A percentile compares a stretch with the other conserved stretches of the same genome.
phyloP scores from a whole-genome alignment of 176 grass and related monocot genomes.

The Guadua angustifolia region DNA sequence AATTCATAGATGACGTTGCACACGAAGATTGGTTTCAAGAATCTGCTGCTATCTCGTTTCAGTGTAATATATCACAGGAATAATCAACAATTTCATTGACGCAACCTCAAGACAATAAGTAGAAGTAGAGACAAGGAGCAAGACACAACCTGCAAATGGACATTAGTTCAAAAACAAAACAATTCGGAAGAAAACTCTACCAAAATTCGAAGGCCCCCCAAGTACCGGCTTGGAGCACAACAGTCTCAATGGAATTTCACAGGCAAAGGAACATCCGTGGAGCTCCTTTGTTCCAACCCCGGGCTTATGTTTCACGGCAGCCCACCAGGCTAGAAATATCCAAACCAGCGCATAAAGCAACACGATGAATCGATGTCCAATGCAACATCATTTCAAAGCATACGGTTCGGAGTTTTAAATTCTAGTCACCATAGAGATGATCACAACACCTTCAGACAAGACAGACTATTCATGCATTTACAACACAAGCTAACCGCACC shows the following conservation, averaged over 20 bases:
- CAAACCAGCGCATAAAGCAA: not conserved
- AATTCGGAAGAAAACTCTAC: not conserved
- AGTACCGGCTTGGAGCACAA: not conserved
- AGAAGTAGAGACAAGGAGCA: not conserved
- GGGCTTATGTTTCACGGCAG: not conserved
- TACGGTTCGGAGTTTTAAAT: conserved; percentile 18
- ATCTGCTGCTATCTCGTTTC: not conserved
- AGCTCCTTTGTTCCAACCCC: not conserved
- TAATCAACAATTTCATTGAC: conserved; percentile 15
- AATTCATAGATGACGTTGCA: not conserved
- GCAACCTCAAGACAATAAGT: too few relatives aligned
- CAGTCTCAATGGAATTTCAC: not conserved
- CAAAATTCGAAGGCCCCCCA: not conserved
- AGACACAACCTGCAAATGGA: not conserved
- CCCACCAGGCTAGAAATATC: not conserved
- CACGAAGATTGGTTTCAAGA: not conserved
- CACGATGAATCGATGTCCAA: not conserved
- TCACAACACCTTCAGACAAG: conserved; percentile 38
- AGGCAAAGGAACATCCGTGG: not conserved
- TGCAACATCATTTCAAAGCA: conserved; percentile 34
- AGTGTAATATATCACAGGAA: not conserved
- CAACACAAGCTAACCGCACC: conserved; percentile 43
- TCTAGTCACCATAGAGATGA: conserved; percentile 13
- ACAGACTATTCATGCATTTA: conserved; percentile 47
- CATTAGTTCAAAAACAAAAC: conserved; percentile 3